Base-by-base conservation (phyloP, 2,329 filamentous ascomycete species). In the Chrysoporthe puriensis region DNA sequence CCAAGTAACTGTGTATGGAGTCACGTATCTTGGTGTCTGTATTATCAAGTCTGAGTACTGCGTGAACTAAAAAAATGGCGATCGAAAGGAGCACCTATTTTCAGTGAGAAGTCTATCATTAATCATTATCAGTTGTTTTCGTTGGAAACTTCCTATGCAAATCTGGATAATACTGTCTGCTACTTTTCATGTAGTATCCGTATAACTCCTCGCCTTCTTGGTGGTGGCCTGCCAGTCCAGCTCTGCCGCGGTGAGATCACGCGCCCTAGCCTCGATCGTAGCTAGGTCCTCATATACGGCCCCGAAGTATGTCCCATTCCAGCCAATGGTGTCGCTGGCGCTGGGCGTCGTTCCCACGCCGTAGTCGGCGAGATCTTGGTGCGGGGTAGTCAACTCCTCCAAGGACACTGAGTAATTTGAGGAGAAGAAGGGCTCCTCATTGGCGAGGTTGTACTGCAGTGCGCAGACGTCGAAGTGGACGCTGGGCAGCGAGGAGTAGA, bases 401-500 rank as follows among this genome's bases (percentile, higher is more conserved):
- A 69, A 52, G 2, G 50, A n/a, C 26, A 64, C 50, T 13, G 68
- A 69, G 68, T 69, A 69, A 58, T 69, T 69, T 43, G 68, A 69
- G 50, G 16, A 58, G 58, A 69, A 69, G 58, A 62, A 69, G 18
- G 68, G 68, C 18, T 58, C 65, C 65, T 69, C 68, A 50, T 69
- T 69, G 58, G 58, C 68, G 43, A 64, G 68, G 62, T 60, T 64
- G 62, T 69, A 69, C 44, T 65, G 50, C 3, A 44, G 9, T 8
- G 46, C 36, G 54, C 68, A 69, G 60, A 58, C 60, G 43, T 69
- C 68, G 58, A 52, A 69, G 14, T 50, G 62, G 32, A 69, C 68
- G 52, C 68, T 69, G 44, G 68, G 68, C 58, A 69, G 62, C 0
- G 68, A 67, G 2, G 65, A 42, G 63, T 89, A 90, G 69, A 88